Evolutionary conservation across 2,329 filamentous ascomycete species (phyloP).

Genomic region (Colletotrichum sp.): DNA sequence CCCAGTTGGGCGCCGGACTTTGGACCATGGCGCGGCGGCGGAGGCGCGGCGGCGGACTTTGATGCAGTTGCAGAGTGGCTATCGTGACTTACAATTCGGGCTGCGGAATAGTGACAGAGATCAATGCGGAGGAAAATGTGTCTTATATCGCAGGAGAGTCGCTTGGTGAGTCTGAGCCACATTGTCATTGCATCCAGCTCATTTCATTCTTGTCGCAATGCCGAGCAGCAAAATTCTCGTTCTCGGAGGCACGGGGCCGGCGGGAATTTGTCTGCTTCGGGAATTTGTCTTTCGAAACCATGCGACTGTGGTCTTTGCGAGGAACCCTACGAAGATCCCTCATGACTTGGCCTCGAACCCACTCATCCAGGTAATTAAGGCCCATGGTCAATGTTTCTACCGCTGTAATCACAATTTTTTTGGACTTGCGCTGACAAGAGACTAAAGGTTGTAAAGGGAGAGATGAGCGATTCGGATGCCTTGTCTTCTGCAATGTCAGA

Average conservation of each 20-base stretch:
- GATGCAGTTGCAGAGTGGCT: background rate
- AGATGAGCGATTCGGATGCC: background rate
- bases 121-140: background rate
- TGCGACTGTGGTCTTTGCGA: slow-evolving; percentile 26
- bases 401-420: too few species aligned
- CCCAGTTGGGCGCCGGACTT: background rate
- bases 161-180: background rate
- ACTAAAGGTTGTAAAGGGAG: background rate
- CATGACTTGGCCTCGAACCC: slow-evolving; percentile 18
- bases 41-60: background rate
- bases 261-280: slow-evolving; percentile 32
- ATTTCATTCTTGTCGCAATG: background rate
- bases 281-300: slow-evolving; percentile 32
- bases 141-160: background rate
- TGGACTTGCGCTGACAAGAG: background rate
- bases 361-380: background rate
- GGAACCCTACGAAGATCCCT: slow-evolving; percentile 27
- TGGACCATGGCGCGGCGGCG: background rate
- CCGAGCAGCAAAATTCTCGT: background rate
- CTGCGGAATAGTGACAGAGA: background rate
- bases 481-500: background rate
- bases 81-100: background rate
- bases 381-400: background rate
- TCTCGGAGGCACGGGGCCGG: slow-evolving; percentile 18
- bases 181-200: background rate